Conservation (phyloP, 208 protist genomes). For the Leishmania mexicana region DNA sequence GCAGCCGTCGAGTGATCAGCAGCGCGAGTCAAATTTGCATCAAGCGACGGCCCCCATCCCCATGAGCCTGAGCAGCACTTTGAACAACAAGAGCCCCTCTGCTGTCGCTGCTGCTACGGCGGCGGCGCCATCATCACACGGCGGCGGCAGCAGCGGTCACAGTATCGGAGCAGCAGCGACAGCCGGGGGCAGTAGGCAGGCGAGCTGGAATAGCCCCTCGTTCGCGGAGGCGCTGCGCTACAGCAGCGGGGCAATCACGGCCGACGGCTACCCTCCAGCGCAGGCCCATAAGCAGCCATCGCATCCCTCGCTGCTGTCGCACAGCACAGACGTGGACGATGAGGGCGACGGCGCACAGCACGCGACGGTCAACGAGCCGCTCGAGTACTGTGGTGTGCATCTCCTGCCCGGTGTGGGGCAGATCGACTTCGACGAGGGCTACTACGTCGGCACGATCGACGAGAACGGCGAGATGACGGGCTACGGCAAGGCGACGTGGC, state of each 20-base stretch:
- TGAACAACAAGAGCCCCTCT: not conserved
- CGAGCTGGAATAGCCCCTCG: not conserved
- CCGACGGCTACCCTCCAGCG: not conserved
- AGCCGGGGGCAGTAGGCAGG: not conserved
- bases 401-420: slow-evolving; percentile 48
- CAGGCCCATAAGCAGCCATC: not conserved
- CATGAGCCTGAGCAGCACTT: not conserved
- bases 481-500: slow-evolving; percentile 78
- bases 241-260: not conserved
- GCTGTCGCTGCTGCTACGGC: not conserved
- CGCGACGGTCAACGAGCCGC: not conserved
- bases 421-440: slow-evolving; percentile 77
- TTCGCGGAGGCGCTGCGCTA: not conserved
- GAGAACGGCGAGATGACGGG: slow-evolving; percentile 70
- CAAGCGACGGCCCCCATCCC: not conserved
- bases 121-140: slow-evolving; percentile 4
- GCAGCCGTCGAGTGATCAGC: not conserved
- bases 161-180: not conserved
- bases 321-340: not conserved
- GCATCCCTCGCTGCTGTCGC: not conserved
- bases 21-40: not conserved
- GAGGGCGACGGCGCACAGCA: not conserved
- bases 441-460: slow-evolving; percentile 80
- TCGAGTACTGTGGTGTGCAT: slow-evolving; percentile 46
- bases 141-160: not conserved